Evolutionary conservation across 805 yeast genomes (phyloP).

Genomic region (Kuraishia capsulata): DNA sequence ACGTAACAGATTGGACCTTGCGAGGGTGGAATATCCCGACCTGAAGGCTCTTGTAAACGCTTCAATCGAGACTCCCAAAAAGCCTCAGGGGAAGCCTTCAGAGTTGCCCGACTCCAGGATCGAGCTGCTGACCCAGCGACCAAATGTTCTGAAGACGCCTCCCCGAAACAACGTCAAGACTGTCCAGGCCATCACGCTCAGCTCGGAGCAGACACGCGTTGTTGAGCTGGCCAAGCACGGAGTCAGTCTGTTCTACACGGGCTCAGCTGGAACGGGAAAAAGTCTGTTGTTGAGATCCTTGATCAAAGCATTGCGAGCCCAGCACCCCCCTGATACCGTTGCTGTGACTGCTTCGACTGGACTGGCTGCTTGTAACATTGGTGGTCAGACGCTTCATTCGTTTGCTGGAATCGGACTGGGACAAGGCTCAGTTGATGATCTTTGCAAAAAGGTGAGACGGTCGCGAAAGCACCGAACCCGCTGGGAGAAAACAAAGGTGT

Average conservation of each 20-base stretch:
- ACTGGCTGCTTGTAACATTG: conserved; percentile 88
- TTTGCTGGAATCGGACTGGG: conserved; percentile 86
- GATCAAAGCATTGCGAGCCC: conserved; percentile 39
- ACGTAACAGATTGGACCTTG: background rate
- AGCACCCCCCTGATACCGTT: conserved; percentile 38
- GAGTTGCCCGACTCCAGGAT: conserved; percentile 1
- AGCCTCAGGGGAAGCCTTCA: background rate
- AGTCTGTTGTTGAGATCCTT: conserved; percentile 60
- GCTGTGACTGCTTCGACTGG: conserved; percentile 97
- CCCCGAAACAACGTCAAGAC: background rate
- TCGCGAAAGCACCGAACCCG: conserved; percentile 33
- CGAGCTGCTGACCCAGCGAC: conserved; percentile 2
- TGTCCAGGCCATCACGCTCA: conserved; percentile 7
- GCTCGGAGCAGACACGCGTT: conserved; percentile 35
- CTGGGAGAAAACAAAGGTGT: conserved; percentile 63
- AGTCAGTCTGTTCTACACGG: conserved; percentile 62
- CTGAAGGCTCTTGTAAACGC: background rate
- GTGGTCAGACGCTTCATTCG: conserved; percentile 81
- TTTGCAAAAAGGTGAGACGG: conserved; percentile 39
- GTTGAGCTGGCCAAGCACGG: conserved; percentile 39
- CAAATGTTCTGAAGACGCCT: background rate
- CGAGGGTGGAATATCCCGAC: background rate
- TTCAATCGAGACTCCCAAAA: background rate
- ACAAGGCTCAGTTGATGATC: conserved; percentile 31
- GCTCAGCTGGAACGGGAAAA: conserved; percentile 86